These are phyloP conservation scores for Albatrellus ellisii DNA, from an alignment of 768 basidiomycete species.

Conservation along the genomic window DNA sequence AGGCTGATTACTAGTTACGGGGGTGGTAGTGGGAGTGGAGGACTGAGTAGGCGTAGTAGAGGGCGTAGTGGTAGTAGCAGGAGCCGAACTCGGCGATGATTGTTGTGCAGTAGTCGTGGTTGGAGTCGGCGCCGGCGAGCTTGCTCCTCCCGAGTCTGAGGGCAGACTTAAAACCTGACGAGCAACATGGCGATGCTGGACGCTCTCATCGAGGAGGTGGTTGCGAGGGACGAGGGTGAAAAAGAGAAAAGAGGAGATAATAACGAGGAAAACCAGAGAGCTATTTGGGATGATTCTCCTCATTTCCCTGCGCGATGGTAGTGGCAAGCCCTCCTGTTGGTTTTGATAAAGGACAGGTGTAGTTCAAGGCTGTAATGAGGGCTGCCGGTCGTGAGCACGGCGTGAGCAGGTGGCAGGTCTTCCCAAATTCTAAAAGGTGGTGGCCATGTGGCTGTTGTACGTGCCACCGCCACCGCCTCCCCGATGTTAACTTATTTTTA, in stretches of 20 bases:
- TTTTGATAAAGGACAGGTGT: background rate
- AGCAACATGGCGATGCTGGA: slow-evolving; percentile 13
- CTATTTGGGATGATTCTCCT: slow-evolving; percentile 16
- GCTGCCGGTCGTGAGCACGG: background rate
- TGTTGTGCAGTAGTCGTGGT: background rate
- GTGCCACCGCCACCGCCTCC: background rate
- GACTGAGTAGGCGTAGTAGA: slow-evolving; percentile 6
- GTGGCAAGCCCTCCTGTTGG: too few species aligned
- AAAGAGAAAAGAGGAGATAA: slow-evolving; percentile 18
- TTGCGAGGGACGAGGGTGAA: slow-evolving; percentile 16
- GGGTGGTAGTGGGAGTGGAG: background rate
- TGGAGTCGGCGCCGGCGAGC: background rate
- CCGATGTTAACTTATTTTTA: too few species aligned
- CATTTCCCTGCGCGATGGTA: slow-evolving; percentile 7
- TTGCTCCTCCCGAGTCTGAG: background rate
- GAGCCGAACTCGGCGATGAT: background rate
- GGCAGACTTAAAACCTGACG: slow-evolving; percentile 1
- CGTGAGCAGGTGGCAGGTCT: background rate
- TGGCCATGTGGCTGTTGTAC: background rate
- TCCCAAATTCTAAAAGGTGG: background rate
- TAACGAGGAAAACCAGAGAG: slow-evolving; percentile 18
- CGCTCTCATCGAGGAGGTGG: slow-evolving; percentile 10
- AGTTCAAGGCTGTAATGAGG: background rate
- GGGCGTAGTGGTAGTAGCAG: slow-evolving; percentile 4
- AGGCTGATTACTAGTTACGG: background rate